Base-by-base conservation (phyloP, 768 basidiomycete genomes). In the Lactifluus piperatus region DNA sequence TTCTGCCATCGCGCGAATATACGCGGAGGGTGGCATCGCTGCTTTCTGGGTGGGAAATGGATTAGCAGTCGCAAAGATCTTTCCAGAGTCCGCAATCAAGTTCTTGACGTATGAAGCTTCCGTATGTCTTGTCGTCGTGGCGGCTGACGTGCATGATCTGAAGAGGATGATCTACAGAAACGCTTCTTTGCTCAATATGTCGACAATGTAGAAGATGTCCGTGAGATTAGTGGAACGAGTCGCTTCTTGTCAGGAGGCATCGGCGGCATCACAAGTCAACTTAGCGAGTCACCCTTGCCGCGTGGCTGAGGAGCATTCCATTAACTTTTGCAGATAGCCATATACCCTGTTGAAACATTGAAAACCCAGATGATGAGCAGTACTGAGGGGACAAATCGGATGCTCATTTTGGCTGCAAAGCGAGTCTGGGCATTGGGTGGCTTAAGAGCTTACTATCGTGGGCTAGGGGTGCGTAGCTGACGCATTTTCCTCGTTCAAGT, bases 321-420 rank as follows among this genome's bases (percentile, higher is more conserved):
- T 56, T 73, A 51, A 69, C 65, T 56, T 60, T 58, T 16, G 54
- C 24, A 49, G 62, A 24, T 65, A 93, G 93, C 90, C 62, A 97
- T 97, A 73, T 97, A 97, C 72, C 94, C 94, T 1, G 84, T 97
- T 65, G 97, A 98, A 72, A 97, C 95, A 2, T 74, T 98, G 54
- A 98, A 99, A 85, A 98, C 95, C 0, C 91, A 97, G 82, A 91
- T 97, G 83, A 97, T 97, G 92, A 95, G 93, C 69, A 86, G 81
- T 62, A 79, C 88, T 3, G 86, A 77, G 22, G 70, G 73, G 34
- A 76, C 81, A 57, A 81, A 78, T 66, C 79, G 82, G 65, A 77
- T 79, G 60, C 71, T 94, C 58, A 55, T 78, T 11, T 72, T 74
- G 34, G 89, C 93, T 5, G 83, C 83, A 16, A 81, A 79, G 53